Evolutionary conservation across 2,329 filamentous ascomycete genomes (phyloP), one percentile per base, ranked within the genome.

Genomic region (Claviceps pusilla): DNA sequence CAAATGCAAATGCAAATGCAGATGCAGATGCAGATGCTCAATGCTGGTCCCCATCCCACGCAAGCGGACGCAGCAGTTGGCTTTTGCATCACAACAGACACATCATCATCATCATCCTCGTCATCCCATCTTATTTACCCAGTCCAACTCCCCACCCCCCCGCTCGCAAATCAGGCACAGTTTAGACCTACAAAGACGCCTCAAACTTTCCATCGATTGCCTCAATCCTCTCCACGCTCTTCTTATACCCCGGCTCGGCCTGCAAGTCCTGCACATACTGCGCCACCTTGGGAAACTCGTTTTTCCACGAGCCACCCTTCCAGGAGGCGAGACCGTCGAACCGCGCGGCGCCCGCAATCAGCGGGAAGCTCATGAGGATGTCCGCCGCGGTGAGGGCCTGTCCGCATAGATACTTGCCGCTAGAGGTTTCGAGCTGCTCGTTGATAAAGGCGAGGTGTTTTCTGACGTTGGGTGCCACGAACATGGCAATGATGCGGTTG

Each of bases 291-390:
- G 77, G 77, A 55, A 69, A 73, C 50, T 66, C 61, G 4, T 58
- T 59, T 56, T 63, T 63, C 59, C 72, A 73, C 9, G 66, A 67
- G 1, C 68, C 70, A 4, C 62, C 66, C 54, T 72, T 65, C 66
- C 71, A 78, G 31, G 59, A 61, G 7, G 71, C 73, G 56, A 76
- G 66, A 0, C 61, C 60, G 33, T 71, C 65, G 46, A 76, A 65
- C 53, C 66, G 66, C 14, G 64, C 60, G 59, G 70, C 68, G 41
- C 69, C 69, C 10, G 69, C 69, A 51, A 80, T 70, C 54, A 80
- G 65, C 14, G 71, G 72, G 65, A 76, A 80, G 64, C 75, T 77
- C 60, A 79, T 65, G 53, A 79, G 64, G 55, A 80, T 73, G 57
- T 79, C 77, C 7, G 75, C 77, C 0, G 76, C 72, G 2, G 75